These are phyloP conservation scores for Podila clonocystis DNA, from an alignment of 192 early-diverging fungal species.

Conservation along the genomic window DNA sequence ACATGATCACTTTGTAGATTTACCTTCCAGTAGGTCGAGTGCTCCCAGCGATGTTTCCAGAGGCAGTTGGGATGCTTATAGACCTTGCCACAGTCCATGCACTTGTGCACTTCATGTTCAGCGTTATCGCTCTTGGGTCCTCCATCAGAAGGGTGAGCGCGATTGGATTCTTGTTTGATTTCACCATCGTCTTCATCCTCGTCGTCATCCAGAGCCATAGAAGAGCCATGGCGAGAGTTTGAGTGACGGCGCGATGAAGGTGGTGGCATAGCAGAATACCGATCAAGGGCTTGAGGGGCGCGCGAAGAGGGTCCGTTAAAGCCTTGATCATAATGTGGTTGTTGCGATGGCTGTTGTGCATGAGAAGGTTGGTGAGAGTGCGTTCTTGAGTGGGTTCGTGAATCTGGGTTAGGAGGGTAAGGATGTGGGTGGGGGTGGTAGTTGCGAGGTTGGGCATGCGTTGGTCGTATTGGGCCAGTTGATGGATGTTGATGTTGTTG, in stretches of 20 bases:
- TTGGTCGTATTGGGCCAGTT: not conserved
- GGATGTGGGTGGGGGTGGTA: slow-evolving; percentile 10
- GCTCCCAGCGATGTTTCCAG: slow-evolving; percentile 75
- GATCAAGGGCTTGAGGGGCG: no score
- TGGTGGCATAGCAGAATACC: not conserved
- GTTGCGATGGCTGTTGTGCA: not conserved
- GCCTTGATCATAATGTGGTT: not conserved
- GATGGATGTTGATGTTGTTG: not conserved
- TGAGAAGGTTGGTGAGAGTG: slow-evolving; percentile 5
- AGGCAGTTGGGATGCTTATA: slow-evolving; percentile 51
- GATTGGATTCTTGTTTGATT: slow-evolving; percentile 27
- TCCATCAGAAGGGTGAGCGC: not conserved
- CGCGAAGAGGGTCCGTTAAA: not conserved
- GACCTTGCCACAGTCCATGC: slow-evolving; percentile 42
- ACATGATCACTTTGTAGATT: not conserved
- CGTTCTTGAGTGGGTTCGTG: slow-evolving; percentile 18
- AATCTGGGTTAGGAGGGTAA: not conserved
- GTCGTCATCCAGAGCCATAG: slow-evolving; percentile 29
- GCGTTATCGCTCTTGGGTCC: not conserved
- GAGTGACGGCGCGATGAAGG: not conserved
- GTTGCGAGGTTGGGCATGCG: not conserved
- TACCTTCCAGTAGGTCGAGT: slow-evolving; percentile 72
- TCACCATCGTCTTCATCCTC: slow-evolving; percentile 49
- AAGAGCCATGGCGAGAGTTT: not conserved
- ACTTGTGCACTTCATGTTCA: slow-evolving; percentile 33